Base-by-base conservation (phyloP, 2,329 filamentous ascomycete species). In the Curvularia lunata region DNA sequence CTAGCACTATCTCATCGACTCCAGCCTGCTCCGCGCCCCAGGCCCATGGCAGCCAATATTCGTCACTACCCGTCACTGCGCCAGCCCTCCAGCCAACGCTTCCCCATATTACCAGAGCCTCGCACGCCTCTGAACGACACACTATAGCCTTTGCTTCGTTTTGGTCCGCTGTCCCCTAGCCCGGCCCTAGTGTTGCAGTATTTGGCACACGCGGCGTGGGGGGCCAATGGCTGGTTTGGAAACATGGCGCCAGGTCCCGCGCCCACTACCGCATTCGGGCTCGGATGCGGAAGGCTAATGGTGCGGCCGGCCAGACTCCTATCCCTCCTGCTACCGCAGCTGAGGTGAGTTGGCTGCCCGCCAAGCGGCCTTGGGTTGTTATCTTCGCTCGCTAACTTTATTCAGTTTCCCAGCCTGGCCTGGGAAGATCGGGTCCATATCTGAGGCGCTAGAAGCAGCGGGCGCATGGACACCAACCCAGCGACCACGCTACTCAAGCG, bases 401-500 rank as follows among this genome's bases (percentile, higher is more conserved):
- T 48, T 25, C 21, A 49, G 48, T 34, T 42, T 46, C 48, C 41
- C 23, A 38, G 47, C 25, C 53, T 52, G 57, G 53, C 45, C 48
- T 40, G 41, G 25, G 46, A 38, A 28, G 21, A 59, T 51, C 52
- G 37, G 38, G 40, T 40, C 56, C 48, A 38, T 47, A 52, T 52
- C 43, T 43, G 52, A 48, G 54, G 52, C 55, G 55, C 52, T 54
- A 58, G 48, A 52, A 54, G 32, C 27, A 48, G 45, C 38, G 42
- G 47, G 50, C 58, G 61, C 61, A 59, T 61, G 54, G 58, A 46
- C 52, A 38, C 48, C 50, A 52, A 46, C 55, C 51, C 51, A 58
- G 52, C 50, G 47, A 32, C 58, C 52, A 54, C 56, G 56, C 48
- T 61, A 62, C 62, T 49, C 54, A 63, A 56, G 57, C 47, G 46